phyloP scores from a whole-genome alignment of 2,329 filamentous ascomycete genomes.

The Verticillium isaacii region DNA sequence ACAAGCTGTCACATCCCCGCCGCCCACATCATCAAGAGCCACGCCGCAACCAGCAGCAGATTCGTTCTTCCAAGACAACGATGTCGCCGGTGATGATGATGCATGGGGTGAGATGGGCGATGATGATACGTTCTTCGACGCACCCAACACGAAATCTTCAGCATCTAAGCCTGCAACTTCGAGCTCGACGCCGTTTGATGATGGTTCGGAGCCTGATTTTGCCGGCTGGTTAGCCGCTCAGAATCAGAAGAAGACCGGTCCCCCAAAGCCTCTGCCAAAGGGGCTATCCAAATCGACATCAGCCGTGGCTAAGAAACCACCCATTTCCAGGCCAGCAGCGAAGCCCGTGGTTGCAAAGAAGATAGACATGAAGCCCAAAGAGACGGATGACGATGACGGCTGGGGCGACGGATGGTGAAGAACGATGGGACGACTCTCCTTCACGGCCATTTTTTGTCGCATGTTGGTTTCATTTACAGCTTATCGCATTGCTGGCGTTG shows the following conservation, averaged over 20 bases:
- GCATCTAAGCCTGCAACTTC: constrained; percentile 26
- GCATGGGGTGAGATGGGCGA: constrained; percentile 71
- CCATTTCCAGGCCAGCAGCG: constrained; percentile 25
- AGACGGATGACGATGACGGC: constrained; percentile 50
- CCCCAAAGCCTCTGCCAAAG: constrained; percentile 70
- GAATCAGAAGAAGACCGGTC: constrained; percentile 62
- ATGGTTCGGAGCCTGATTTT: constrained; percentile 89
- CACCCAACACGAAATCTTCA: constrained; percentile 28
- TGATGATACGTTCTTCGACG: constrained; percentile 28
- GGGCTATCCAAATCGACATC: constrained; percentile 62
- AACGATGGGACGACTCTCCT: neutral
- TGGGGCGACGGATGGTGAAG: constrained; percentile 64
- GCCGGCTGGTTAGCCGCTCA: constrained; percentile 92
- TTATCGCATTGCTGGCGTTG: neutral
- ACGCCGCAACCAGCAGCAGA: constrained; percentile 43
- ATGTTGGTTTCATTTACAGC: neutral
- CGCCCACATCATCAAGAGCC: constrained; percentile 38
- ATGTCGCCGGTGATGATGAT: constrained; percentile 59
- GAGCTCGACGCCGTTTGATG: constrained; percentile 60
- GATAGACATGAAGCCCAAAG: constrained; percentile 64
- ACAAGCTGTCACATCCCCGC: constrained; percentile 52
- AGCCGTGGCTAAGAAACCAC: constrained; percentile 33
- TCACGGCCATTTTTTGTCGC: neutral
- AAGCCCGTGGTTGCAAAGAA: constrained; percentile 55
- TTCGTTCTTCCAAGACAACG: constrained; percentile 50